Evolutionary conservation across 441 rosid genomes (phyloP), one percentile per base, ranked within the genome.

Genomic region (Bruguiera hainesii): DNA sequence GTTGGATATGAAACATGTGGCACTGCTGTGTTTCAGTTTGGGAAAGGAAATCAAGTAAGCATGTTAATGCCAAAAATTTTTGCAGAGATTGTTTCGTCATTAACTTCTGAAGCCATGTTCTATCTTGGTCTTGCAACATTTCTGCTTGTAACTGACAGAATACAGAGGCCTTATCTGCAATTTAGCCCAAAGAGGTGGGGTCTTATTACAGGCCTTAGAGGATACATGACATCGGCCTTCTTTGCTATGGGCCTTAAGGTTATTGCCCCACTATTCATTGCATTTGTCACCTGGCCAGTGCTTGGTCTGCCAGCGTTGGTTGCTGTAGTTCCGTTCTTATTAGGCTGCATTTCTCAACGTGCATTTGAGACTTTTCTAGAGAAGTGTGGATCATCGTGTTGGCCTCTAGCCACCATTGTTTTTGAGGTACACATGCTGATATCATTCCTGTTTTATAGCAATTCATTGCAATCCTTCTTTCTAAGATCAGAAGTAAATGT

Each of bases 111-210:
- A 81, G 72, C 82, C 15, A 55, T 72, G 75, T 93, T 90, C 79
- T 90, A 93, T 64, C 30, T 81, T 33, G 97, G 97, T 70, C 81
- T 93, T 6, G 83, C 88, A 19, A 77, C 56, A 20, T 90, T 93
- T 77, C 72, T 90, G 67, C 75, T 75, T 28, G 76, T 93, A 55
- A 82, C 94, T 7, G 87, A 89, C 73, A 67, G 57, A 30, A 78
- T 87, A 64, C 98, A 90, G 75, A 85, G 81, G 80, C 96, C 97
- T 0, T 90, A 87, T 83, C 76, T 93, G 70, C 86, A 90, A 63
- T 90, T 78, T 80, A 93, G 97, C 62, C 16, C 89, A 67, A 90
- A 86, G 77, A 84, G 97, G 61, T 90, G 97, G 98, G 80, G 97
- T 70, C 84, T 90, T 29, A 83, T 93, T 63, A 90, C 94, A 25